Evolutionary conservation across 208 protist genomes (phyloP).

Genomic region (Leishmania turanica): DNA sequence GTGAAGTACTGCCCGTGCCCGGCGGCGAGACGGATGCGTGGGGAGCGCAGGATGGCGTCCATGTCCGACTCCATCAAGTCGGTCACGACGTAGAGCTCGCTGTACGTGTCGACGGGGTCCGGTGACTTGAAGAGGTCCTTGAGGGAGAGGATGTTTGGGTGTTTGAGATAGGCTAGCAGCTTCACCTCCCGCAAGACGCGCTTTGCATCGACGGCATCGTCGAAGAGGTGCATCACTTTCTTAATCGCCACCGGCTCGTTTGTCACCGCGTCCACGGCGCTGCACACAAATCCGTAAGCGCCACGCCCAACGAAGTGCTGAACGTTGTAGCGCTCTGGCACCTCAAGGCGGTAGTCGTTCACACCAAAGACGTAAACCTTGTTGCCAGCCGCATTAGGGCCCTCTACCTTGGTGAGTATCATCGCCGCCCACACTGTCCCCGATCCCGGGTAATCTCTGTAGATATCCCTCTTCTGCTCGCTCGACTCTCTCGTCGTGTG

Average conservation of each 20-base stretch:
- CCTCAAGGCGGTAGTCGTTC: slow-evolving; percentile 55
- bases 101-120: slow-evolving; percentile 43
- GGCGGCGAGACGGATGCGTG: slow-evolving; percentile 41
- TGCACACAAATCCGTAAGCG: slow-evolving; percentile 91
- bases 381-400: slow-evolving; percentile 56
- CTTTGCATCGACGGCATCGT: slow-evolving; percentile 93
- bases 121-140: slow-evolving; percentile 70
- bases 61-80: slow-evolving; percentile 95
- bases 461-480: neutral
- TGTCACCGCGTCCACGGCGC: slow-evolving; percentile 62
- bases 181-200: slow-evolving; percentile 86
- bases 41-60: slow-evolving; percentile 75
- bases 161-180: slow-evolving; percentile 65
- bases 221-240: slow-evolving; percentile 96
- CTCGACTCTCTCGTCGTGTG: neutral
- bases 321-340: slow-evolving; percentile 76
- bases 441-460: neutral
- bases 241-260: slow-evolving; percentile 97
- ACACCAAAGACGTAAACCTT: slow-evolving; percentile 80
- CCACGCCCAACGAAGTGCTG: slow-evolving; percentile 82
- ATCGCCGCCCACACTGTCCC: slow-evolving; percentile 5
- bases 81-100: slow-evolving; percentile 87
- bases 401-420: slow-evolving; percentile 79
- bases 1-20: slow-evolving; percentile 95
- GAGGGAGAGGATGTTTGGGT: slow-evolving; percentile 86